A percentile compares a stretch with the other conserved stretches of the same genome.
Evolutionary conservation across 2,329 filamentous ascomycete species (phyloP).

Genomic region (Phialophora macrospora): DNA sequence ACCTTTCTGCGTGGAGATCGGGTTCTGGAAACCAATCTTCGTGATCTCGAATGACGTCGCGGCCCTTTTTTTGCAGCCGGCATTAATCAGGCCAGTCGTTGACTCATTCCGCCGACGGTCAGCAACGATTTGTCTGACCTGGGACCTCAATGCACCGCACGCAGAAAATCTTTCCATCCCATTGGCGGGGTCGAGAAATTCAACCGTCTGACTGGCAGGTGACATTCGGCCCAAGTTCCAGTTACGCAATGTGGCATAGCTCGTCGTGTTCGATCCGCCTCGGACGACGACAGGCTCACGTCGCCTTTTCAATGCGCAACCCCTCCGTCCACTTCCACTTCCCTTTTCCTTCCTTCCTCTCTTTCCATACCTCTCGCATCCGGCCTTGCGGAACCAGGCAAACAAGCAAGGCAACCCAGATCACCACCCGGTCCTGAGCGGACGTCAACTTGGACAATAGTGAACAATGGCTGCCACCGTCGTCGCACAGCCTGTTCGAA

Average conservation of each 20-base stretch:
- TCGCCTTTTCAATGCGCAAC: conserved; percentile 9
- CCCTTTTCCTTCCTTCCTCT: conserved; percentile 8
- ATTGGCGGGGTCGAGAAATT: not conserved
- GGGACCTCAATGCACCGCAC: not conserved
- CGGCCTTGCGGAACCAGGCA: conserved; percentile 33
- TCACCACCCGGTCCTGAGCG: conserved; percentile 8
- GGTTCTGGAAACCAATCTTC: not conserved
- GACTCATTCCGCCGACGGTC: not conserved
- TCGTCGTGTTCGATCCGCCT: conserved; percentile 19
- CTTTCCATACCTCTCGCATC: conserved; percentile 6
- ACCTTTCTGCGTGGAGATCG: not conserved
- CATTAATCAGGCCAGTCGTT: too few relatives aligned
- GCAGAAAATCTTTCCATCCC: too few relatives aligned
- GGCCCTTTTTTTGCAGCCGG: not conserved
- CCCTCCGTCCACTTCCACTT: conserved; percentile 20
- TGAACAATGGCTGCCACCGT: conserved; percentile 31
- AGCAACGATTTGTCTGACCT: not conserved
- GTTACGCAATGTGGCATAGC: conserved; percentile 26
- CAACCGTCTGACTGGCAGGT: not conserved
- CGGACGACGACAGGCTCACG: conserved; percentile 17
- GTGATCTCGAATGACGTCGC: not conserved
- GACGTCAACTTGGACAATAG: conserved; percentile 34
- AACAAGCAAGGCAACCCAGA: conserved; percentile 16
- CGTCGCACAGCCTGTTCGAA: conserved; percentile 13
- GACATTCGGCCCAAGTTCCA: conserved; percentile 14